Evolutionary conservation across 2,329 filamentous ascomycete species (phyloP), one percentile per base, ranked within the genome.

Genomic region (Sporothrix protearum): DNA sequence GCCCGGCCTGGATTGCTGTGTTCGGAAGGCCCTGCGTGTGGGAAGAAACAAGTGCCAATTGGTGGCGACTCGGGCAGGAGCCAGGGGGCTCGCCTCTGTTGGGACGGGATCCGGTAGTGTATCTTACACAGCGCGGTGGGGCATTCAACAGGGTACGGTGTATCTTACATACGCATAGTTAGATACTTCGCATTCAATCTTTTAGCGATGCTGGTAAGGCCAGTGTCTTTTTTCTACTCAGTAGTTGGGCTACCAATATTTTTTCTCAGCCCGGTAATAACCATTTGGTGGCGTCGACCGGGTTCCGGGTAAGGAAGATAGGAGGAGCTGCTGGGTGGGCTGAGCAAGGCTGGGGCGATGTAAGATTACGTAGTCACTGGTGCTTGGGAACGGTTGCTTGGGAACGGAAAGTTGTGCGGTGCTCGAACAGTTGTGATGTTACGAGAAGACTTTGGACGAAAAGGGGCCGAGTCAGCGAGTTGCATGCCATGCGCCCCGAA

Each of bases 221-320:
- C 42, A 47, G 42, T 12, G 42, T 47, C 42, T 47, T 47, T 47
- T 42, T 64, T 25, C 42, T 63, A n/a, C n/a, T n/a, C n/a, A n/a
- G n/a, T 45, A 36, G 36, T 28, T 64, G 36, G 25, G 59, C 59
- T 45, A 8, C 36, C 19, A 39, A 45, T 25, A 22, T 12, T 64
- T 64, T 42, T 42, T 59, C 30, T 39, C 33, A 61, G 55, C 59
- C 36, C n/a, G 22, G 59, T 45, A 64, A 36, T 45, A 36, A 64
- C 19, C 19, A 49, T 67, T 67, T 51, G 8, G 63, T 67, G 45
- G 63, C 63, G 42, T 67, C 25, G 36, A 51, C 63, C 42, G n/a
- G 63, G 63, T 67, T 67, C 28, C 33, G 25, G 63, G 63, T 49
- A 67, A 25, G 42, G 36, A 45, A 45, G n/a, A 45, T 45, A 64